Evolutionary conservation across 2,329 filamentous ascomycete genomes (phyloP).

Genomic region (Daldinia sp.): DNA sequence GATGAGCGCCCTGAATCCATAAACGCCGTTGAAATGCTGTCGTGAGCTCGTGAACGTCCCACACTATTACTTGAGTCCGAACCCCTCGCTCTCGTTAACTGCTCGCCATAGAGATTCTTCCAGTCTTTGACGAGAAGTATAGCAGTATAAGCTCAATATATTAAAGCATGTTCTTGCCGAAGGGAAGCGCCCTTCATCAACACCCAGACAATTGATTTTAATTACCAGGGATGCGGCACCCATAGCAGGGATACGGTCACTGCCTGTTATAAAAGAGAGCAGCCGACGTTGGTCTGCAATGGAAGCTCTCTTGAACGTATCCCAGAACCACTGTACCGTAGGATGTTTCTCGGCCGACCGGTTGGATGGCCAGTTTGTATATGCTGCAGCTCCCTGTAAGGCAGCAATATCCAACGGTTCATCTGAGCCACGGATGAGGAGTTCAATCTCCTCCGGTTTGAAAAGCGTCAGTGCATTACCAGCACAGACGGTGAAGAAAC

Average conservation of each 20-base stretch:
- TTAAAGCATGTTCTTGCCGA: constrained; percentile 95
- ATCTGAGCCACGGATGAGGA: constrained; percentile 86
- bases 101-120: constrained; percentile 84
- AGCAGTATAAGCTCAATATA: constrained; percentile 80
- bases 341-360: constrained; percentile 67
- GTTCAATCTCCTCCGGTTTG: constrained; percentile 89
- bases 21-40: constrained; percentile 39
- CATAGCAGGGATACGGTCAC: constrained; percentile 89
- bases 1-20: constrained; percentile 14
- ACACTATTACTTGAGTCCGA: constrained; percentile 70
- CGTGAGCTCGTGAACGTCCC: neutral
- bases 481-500: constrained; percentile 92
- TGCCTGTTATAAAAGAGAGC: constrained; percentile 88
- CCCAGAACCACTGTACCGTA: constrained; percentile 89
- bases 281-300: constrained; percentile 80
- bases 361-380: constrained; percentile 79
- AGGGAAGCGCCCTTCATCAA: constrained; percentile 80
- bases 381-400: constrained; percentile 80
- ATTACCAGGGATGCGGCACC: constrained; percentile 83
- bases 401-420: constrained; percentile 83
- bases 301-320: constrained; percentile 75
- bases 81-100: constrained; percentile 90
- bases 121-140: constrained; percentile 73
- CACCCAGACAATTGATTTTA: constrained; percentile 79
- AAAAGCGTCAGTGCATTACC: constrained; percentile 90